Percentiles rank a stretch among this genome's conserved stretches.
These are phyloP conservation scores for Calocybe indica DNA, from an alignment of 768 basidiomycete genomes.

Conservation along the genomic window DNA sequence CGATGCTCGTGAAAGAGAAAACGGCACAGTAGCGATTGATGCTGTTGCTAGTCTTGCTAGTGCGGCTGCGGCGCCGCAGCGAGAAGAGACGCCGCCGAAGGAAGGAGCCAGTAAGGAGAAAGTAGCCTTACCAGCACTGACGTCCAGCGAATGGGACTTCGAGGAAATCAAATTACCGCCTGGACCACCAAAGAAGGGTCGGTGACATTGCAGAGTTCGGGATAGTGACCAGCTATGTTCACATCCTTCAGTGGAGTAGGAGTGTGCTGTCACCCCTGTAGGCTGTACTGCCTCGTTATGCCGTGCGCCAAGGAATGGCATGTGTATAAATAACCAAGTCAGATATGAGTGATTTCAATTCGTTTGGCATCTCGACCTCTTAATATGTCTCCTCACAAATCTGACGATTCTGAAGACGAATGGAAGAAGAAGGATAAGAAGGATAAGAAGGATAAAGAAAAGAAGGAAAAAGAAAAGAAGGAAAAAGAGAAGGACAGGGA, in stretches of 20 bases:
- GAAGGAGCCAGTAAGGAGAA: constrained; percentile 16
- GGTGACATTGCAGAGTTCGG: too few relatives aligned
- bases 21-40: constrained; percentile 3
- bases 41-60: constrained; percentile 1
- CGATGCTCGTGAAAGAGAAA: not conserved
- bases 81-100: constrained; percentile 6
- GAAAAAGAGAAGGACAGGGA: constrained; percentile 20
- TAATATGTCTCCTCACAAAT: too few relatives aligned
- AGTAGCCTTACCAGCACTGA: constrained; percentile 36
- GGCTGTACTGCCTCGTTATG: too few relatives aligned
- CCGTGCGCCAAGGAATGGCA: too few relatives aligned
- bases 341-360: too few relatives aligned
- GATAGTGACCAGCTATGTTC: too few relatives aligned
- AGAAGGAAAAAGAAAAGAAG: constrained; percentile 5
- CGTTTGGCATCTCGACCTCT: too few relatives aligned
- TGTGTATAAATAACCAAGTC: too few relatives aligned
- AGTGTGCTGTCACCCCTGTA: too few relatives aligned
- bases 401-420: constrained; percentile 10
- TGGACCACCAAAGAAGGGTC: constrained; percentile 16
- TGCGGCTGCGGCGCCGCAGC: not conserved
- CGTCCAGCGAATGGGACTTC: constrained; percentile 48
- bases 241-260: too few relatives aligned
- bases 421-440: constrained; percentile 14
- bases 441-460: constrained; percentile 12
- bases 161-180: constrained; percentile 45